Evolutionary conservation across 805 yeast genomes (phyloP).

Genomic region (Maudiozyma serrabonitensis): DNA sequence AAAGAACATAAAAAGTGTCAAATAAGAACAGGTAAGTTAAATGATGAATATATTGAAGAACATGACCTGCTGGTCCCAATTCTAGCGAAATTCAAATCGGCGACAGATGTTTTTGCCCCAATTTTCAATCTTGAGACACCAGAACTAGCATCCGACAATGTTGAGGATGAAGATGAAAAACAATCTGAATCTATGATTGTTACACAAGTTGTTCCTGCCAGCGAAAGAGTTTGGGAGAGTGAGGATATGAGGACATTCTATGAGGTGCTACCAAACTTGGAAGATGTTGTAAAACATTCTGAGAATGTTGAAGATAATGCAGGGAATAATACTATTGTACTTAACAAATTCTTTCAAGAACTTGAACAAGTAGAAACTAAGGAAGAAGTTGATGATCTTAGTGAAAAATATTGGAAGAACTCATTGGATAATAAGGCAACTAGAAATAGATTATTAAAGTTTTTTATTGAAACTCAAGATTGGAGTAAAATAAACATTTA

Average conservation of each 20-base stretch:
- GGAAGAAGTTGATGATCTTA: constrained; percentile 41
- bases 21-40: constrained; percentile 54
- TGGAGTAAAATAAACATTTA: constrained; percentile 40
- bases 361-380: constrained; percentile 37
- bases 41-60: constrained; percentile 32
- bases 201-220: constrained; percentile 13
- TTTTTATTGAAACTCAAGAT: constrained; percentile 42
- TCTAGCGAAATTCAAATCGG: constrained; percentile 36
- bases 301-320: constrained; percentile 9
- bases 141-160: constrained; percentile 17
- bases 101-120: constrained; percentile 37
- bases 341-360: constrained; percentile 35
- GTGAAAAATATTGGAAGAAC: constrained; percentile 38
- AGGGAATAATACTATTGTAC: constrained; percentile 29
- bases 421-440: constrained; percentile 65
- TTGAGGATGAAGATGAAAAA: constrained; percentile 12
- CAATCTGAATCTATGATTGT: constrained; percentile 24
- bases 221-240: constrained; percentile 47
- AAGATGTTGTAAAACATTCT: constrained; percentile 25
- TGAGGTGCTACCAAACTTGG: constrained; percentile 39
- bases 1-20: constrained; percentile 43
- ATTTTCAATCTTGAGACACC: constrained; percentile 34
- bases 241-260: constrained; percentile 59
- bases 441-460: constrained; percentile 45
- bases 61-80: constrained; percentile 27